Evolutionary conservation across 768 basidiomycete genomes (phyloP), one percentile per base, ranked within the genome.

Genomic region (Kwoniella shandongensis): DNA sequence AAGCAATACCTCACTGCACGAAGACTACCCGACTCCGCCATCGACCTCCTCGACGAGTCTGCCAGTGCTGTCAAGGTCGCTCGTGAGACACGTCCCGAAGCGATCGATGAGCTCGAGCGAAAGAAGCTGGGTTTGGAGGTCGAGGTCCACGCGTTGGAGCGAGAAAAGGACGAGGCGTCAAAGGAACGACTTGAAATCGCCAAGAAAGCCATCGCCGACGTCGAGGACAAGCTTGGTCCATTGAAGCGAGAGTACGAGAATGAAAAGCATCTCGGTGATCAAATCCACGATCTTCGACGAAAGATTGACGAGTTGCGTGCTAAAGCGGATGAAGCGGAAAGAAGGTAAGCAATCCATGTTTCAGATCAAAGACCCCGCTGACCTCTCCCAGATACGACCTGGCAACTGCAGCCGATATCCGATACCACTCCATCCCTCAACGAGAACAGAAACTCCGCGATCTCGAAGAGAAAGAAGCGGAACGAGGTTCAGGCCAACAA

Each of bases 71-170:
- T 63, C 41, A 88, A 92, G 56, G 91, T 97, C 23, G 89, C 89
- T 25, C 86, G 91, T 40, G 94, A 99, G 79, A 97, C 92, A 0
- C 84, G 88, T 57, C 94, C 94, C 0, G 94, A 98, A 78, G 87
- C 83, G 2, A 88, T 98, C 67, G 94, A 98, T 78, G 86, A 86
- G 63, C 81, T 97, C 17, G 89, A 94, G 71, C 85, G 92, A 18
- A 82, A 82, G 49, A 91, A 89, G 75, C 83, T 97, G 29, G 89
- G 94, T 71, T 82, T 98, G 26, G 89, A 97, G 70, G 86, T 98
- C 18, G 94, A 96, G 73, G 88, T 96, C 20, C 92, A 96, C 73
- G 94, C 94, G 10, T 79, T 97, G 49, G 89, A 92, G 73, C 84
- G 91, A 44, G 92, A 96, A 76, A 93, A 91, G 75, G 92, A 96